Base-by-base conservation (phyloP, 139 green algal genomes). In the Yamagishiella unicocca region DNA sequence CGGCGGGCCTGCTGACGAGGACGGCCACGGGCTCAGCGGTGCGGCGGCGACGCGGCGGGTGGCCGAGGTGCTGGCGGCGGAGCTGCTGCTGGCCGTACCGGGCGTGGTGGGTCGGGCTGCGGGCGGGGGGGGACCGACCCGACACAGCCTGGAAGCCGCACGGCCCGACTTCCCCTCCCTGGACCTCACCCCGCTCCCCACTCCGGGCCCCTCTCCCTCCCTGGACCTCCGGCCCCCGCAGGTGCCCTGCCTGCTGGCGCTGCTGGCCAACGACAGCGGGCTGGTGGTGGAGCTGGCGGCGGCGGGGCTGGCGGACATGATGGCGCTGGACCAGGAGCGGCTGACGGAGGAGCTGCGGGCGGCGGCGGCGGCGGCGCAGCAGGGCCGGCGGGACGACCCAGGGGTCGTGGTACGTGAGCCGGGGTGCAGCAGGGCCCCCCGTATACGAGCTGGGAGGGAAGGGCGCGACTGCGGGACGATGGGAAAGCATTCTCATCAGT, bases 251-350 rank as follows among this genome's bases (percentile, higher is more conserved):
- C 45, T 90, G 58, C 33, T 82, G 40, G 72, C 87, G 21, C 81
- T 91, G 43, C 61, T 85, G n/a, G 50, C 81, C 81, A 91, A 91
- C 38, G 74, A 88, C 5, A 58, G 37, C 38, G 73, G 58, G 3
- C 50, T 46, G 25, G 73, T 88, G 55, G 74, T 85, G 66, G 85
- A 77, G 80, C 42, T 77, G 43, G 80, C 80, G 62, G 80, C 80
- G 43, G 80, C 31, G 43, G 62, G 43, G n/a, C 80, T 86, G 62
- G 80, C 80, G 43, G 45, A 86, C 80, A 24, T 86, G 31, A 21
- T 77, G 43, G 80, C 80, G n/a, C n/a, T 86, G 80, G 43, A 67
- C 22, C 29, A 40, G 4, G 61, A 31, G 14, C 1, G 40, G 31
- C 62, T 75, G 78, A 61, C 21, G 21, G 6, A n/a, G 43, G 43